Conservation (phyloP, 192 early-diverging fungal species). For the Rhizophagus prolifer region DNA sequence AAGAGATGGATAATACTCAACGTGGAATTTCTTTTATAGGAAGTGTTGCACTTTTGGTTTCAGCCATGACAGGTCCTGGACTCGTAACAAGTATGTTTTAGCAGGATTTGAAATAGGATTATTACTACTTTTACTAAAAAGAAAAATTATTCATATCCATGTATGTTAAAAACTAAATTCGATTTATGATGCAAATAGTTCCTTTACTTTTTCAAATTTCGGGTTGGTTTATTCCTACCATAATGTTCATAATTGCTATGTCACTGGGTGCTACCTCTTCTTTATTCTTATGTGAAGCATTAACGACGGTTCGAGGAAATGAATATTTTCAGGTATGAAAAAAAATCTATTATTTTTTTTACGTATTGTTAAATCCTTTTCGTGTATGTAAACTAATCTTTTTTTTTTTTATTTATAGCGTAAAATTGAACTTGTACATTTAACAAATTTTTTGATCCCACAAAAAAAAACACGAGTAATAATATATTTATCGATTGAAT, state of each 20-base stretch:
- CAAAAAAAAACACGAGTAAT: background rate
- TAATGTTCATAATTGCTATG: background rate
- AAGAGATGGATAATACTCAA: too few species aligned
- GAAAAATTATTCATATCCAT: too few species aligned
- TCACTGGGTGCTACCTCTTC: background rate
- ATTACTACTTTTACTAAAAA: too few species aligned
- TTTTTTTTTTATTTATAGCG: background rate
- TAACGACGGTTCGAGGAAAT: background rate
- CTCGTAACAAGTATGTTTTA: background rate
- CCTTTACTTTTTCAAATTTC: background rate
- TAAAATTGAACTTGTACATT: background rate
- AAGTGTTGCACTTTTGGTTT: background rate
- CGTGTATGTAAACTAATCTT: too few species aligned
- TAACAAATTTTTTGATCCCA: slow-evolving; percentile 2
- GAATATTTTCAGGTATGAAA: background rate
- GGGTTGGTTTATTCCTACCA: background rate
- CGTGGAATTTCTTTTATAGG: background rate
- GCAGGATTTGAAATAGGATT: too few species aligned
- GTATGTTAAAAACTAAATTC: too few species aligned
- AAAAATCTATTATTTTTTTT: too few species aligned
- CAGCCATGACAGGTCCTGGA: background rate
- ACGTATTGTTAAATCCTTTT: background rate
- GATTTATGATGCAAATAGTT: background rate
- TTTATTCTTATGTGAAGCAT: background rate
- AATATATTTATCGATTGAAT: background rate